These are phyloP conservation scores for Camelina hispida DNA, from an alignment of 345 rosid genomes.

Conservation along the genomic window DNA sequence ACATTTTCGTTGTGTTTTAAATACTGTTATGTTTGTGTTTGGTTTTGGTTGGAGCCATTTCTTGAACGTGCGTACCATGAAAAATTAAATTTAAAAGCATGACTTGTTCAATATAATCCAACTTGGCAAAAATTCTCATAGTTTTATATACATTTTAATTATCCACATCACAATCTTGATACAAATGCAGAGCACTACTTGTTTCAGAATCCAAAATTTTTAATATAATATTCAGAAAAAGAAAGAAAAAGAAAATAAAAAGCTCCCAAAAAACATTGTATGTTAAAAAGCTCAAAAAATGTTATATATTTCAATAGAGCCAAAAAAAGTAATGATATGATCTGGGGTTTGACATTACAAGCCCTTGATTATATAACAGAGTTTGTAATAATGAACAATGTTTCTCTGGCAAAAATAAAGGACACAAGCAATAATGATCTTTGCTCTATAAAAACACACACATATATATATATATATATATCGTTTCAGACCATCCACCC, in stretches of 20 bases:
- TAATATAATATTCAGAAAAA: neutral
- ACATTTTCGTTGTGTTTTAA: slow-evolving; percentile 31
- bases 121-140: slow-evolving; percentile 23
- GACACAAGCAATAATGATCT: slow-evolving; percentile 32
- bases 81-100: neutral
- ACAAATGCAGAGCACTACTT: slow-evolving; percentile 49
- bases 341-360: slow-evolving; percentile 23
- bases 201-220: slow-evolving; percentile 16
- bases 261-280: neutral
- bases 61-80: slow-evolving; percentile 49
- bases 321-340: neutral
- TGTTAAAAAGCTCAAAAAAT: neutral
- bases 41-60: slow-evolving; percentile 43
- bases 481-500: slow-evolving; percentile 54
- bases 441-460: slow-evolving; percentile 39
- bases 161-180: slow-evolving; percentile 30
- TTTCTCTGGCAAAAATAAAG: slow-evolving; percentile 31
- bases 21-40: slow-evolving; percentile 37
- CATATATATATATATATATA: slow-evolving; percentile 25
- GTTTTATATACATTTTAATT: slow-evolving; percentile 9
- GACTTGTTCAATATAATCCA: slow-evolving; percentile 35
- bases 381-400: slow-evolving; percentile 40
- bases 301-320: neutral
- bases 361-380: slow-evolving; percentile 29
- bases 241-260: neutral